phyloP scores from a whole-genome alignment of 805 yeast species.

The Wickerhamomyces silvicola region DNA sequence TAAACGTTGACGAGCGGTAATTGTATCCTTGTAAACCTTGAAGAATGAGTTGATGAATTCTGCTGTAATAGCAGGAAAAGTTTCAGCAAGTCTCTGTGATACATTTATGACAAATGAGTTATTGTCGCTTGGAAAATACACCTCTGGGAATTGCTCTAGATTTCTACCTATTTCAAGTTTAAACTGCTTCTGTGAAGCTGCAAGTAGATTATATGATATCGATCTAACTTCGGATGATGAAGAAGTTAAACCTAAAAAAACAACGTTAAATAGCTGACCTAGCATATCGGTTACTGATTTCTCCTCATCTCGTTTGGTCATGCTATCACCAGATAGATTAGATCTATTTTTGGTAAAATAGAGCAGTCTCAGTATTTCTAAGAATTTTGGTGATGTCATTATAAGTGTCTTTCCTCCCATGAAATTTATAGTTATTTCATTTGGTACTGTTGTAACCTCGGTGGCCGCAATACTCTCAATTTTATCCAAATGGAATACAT shows the following conservation, averaged over 20 bases:
- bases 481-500: constrained; percentile 36
- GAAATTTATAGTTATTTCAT: constrained; percentile 43
- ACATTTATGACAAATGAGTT: constrained; percentile 53
- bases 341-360: constrained; percentile 59
- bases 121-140: constrained; percentile 63
- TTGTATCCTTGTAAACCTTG: constrained; percentile 42
- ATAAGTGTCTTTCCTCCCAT: constrained; percentile 30
- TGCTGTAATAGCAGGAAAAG: constrained; percentile 53
- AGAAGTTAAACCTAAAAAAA: constrained; percentile 63
- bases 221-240: constrained; percentile 51
- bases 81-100: constrained; percentile 48
- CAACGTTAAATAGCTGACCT: constrained; percentile 57
- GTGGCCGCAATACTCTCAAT: constrained; percentile 36
- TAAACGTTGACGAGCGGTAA: constrained; percentile 21
- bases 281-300: constrained; percentile 36
- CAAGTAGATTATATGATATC: constrained; percentile 56
- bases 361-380: constrained; percentile 65
- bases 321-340: constrained; percentile 18
- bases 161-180: constrained; percentile 53
- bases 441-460: constrained; percentile 38
- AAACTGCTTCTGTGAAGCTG: constrained; percentile 55
- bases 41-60: constrained; percentile 47
- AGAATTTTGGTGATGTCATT: constrained; percentile 41
- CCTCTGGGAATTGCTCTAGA: constrained; percentile 47
- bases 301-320: constrained; percentile 8